A percentile compares a stretch with the other conserved stretches of the same genome.
Conservation (phyloP, 2,329 filamentous ascomycete genomes). For the Clarireedia hainanense region DNA sequence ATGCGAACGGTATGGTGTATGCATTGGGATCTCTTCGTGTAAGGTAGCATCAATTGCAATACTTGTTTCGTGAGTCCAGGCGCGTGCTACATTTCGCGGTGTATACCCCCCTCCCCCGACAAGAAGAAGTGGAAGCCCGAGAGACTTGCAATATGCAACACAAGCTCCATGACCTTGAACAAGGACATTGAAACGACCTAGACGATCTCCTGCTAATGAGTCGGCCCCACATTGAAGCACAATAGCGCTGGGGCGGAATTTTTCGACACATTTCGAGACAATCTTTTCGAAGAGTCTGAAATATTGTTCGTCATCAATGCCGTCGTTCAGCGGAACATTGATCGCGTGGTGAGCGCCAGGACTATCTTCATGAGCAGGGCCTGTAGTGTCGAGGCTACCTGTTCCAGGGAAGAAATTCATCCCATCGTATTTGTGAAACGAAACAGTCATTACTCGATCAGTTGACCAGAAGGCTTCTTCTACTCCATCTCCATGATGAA, state of each 20-base stretch:
- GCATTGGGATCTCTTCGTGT: conserved; percentile 62
- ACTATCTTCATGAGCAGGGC: conserved; percentile 74
- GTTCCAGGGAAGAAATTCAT: conserved; percentile 82
- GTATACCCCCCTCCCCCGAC: conserved; percentile 96
- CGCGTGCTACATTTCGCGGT: conserved; percentile 88
- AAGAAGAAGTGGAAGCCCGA: conserved; percentile 74
- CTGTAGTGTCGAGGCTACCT: conserved; percentile 78
- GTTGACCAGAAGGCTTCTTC: conserved; percentile 88
- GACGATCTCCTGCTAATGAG: conserved; percentile 83
- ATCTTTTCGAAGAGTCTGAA: conserved; percentile 75
- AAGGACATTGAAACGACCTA: conserved; percentile 94
- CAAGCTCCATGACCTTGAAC: conserved; percentile 91
- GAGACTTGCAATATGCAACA: conserved; percentile 78
- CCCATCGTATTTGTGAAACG: conserved; percentile 94
- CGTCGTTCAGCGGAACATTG: conserved; percentile 85
- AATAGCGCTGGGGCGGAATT: conserved; percentile 83
- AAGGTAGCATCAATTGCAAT: conserved; percentile 75
- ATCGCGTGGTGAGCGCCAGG: conserved; percentile 82
- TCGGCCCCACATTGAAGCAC: conserved; percentile 95
- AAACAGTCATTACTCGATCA: conserved; percentile 84
- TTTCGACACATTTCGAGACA: conserved; percentile 68
- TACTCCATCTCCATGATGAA: conserved; percentile 85
- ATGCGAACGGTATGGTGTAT: conserved; percentile 79
- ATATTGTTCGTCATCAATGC: conserved; percentile 88
- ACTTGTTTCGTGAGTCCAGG: conserved; percentile 94